A percentile compares a stretch with the other conserved stretches of the same genome.
phyloP scores from a whole-genome alignment of 768 basidiomycete species.

The Lepiota brunneoincarnata region DNA sequence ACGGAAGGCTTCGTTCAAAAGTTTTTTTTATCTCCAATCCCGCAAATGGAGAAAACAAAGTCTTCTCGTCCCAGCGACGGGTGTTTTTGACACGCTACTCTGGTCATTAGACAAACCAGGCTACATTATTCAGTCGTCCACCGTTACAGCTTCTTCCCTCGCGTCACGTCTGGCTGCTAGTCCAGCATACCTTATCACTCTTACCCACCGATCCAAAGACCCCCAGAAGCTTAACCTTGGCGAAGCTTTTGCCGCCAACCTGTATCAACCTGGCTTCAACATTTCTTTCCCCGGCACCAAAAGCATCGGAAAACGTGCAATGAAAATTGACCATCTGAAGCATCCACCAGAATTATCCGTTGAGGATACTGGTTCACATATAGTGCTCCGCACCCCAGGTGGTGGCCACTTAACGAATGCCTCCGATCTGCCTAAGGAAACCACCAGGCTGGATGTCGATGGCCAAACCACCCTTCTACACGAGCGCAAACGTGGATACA shows the following conservation, averaged over 20 bases:
- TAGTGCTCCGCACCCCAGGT: too few species aligned
- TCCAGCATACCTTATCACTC: neutral
- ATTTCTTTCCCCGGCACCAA: neutral
- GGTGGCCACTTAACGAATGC: too few species aligned
- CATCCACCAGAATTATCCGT: too few species aligned
- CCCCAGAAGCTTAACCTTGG: neutral
- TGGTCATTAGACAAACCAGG: neutral
- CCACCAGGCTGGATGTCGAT: neutral
- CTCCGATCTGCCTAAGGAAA: too few species aligned
- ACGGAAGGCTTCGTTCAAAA: neutral
- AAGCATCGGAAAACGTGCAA: neutral
- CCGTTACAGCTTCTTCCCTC: neutral
- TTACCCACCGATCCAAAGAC: neutral
- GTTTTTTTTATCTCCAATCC: neutral
- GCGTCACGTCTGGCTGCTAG: neutral
- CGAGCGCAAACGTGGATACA: neutral
- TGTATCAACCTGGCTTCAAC: neutral
- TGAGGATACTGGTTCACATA: too few species aligned
- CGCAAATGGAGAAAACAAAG: neutral
- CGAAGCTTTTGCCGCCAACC: neutral
- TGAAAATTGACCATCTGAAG: too few species aligned
- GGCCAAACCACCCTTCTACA: neutral
- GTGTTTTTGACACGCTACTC: neutral
- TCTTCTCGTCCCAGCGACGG: neutral
- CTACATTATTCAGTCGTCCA: neutral